These are phyloP conservation scores for Pogostemon cablin DNA, from an alignment of 257 asterid genomes.

Conservation along the genomic window DNA sequence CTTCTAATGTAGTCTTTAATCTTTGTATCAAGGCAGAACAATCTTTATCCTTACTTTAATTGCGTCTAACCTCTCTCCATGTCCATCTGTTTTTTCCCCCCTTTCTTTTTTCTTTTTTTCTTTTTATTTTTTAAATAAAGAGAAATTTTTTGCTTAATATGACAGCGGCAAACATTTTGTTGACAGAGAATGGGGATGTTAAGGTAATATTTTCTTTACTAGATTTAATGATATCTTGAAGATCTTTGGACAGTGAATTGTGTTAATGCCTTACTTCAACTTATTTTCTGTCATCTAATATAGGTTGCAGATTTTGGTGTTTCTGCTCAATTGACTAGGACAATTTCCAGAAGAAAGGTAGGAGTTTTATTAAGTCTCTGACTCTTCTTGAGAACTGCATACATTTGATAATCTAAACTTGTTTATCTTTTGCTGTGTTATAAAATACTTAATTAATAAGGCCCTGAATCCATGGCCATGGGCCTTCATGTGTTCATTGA, in stretches of 20 bases:
- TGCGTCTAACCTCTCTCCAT: slow-evolving; percentile 22
- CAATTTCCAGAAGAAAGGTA: slow-evolving; percentile 98
- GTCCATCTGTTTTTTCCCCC: neutral
- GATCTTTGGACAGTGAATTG: slow-evolving; percentile 18
- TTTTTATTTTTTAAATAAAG: slow-evolving; percentile 23
- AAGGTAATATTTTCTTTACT: slow-evolving; percentile 56
- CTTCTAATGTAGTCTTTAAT: slow-evolving; percentile 15
- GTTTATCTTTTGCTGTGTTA: neutral
- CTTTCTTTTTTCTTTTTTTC: neutral
- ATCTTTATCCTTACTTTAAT: slow-evolving; percentile 17
- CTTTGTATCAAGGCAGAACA: slow-evolving; percentile 20
- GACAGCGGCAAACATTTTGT: slow-evolving; percentile 97
- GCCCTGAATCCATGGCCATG: slow-evolving; percentile 7
- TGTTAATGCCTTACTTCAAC: slow-evolving; percentile 11
- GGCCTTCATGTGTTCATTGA: slow-evolving; percentile 9
- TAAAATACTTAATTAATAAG: slow-evolving; percentile 2
- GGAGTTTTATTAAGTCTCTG: slow-evolving; percentile 5
- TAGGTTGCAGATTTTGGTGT: slow-evolving; percentile 99
- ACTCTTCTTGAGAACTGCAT: slow-evolving; percentile 18
- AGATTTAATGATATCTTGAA: slow-evolving; percentile 19
- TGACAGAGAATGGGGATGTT: slow-evolving; percentile 97
- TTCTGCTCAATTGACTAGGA: slow-evolving; percentile 96
- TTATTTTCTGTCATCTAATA: slow-evolving; percentile 30
- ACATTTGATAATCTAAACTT: neutral
- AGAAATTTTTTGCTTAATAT: slow-evolving; percentile 28